Conservation (phyloP, 495 filamentous ascomycete genomes). For the Beverwykella pulmonaria region DNA sequence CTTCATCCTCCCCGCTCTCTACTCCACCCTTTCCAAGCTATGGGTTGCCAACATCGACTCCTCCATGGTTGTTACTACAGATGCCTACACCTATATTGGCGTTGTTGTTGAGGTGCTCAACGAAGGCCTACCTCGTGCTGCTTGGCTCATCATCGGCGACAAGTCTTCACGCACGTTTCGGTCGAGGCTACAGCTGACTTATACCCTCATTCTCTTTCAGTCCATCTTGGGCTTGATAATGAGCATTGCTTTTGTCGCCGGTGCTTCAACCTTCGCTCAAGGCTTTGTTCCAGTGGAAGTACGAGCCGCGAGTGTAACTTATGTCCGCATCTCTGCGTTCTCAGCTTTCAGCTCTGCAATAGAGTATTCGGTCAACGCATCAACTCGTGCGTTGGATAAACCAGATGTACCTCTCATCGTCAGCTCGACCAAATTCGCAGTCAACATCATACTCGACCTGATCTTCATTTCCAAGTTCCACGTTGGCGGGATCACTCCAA, state of each 20-base stretch:
- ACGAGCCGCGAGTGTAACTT: conserved; percentile 58
- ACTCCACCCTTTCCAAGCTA: conserved; percentile 69
- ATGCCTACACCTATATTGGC: conserved; percentile 66
- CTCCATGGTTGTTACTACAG: conserved; percentile 67
- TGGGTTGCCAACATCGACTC: conserved; percentile 74
- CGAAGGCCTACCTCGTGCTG: conserved; percentile 70
- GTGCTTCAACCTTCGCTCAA: conserved; percentile 57
- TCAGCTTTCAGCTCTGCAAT: conserved; percentile 63
- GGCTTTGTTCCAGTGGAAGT: conserved; percentile 67
- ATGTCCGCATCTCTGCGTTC: conserved; percentile 68
- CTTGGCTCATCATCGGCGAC: conserved; percentile 73
- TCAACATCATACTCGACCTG: conserved; percentile 73
- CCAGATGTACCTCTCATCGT: conserved; percentile 75
- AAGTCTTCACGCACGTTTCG: conserved; percentile 55
- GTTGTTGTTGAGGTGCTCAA: conserved; percentile 70
- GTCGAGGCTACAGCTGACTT: conserved; percentile 61
- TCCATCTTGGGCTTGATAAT: conserved; percentile 59
- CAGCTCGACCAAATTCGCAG: conserved; percentile 60
- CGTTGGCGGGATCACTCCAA: conserved; percentile 57
- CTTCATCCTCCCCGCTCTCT: conserved; percentile 70
- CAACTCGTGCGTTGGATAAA: conserved; percentile 68
- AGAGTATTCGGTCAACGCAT: conserved; percentile 62
- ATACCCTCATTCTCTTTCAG: conserved; percentile 67
- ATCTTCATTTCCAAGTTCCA: conserved; percentile 71
- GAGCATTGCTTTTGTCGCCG: conserved; percentile 62